These are phyloP conservation scores for Penicillium sp. DNA, from an alignment of 2,329 filamentous ascomycete genomes.

Conservation along the genomic window DNA sequence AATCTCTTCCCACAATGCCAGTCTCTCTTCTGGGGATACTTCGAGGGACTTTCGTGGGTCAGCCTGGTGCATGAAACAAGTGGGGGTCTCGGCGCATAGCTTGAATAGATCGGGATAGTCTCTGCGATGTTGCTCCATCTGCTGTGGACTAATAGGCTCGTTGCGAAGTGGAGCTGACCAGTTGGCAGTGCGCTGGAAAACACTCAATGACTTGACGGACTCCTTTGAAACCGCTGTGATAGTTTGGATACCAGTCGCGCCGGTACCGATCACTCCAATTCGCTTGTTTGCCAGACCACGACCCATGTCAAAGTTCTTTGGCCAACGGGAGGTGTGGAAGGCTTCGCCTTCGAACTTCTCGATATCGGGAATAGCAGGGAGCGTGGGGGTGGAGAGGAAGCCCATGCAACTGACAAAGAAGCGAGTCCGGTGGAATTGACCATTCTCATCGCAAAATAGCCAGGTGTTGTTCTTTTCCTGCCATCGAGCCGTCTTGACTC, in stretches of 20 bases:
- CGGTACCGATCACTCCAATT: slow-evolving; percentile 19
- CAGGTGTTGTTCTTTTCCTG: slow-evolving; percentile 32
- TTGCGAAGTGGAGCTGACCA: slow-evolving; percentile 22
- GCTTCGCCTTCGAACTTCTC: slow-evolving; percentile 42
- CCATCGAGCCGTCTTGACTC: slow-evolving; percentile 35
- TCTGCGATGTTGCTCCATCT: slow-evolving; percentile 17
- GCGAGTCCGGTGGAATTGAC: slow-evolving; percentile 20
- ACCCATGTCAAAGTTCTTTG: slow-evolving; percentile 27
- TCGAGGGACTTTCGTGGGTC: slow-evolving; percentile 19
- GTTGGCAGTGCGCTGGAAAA: slow-evolving; percentile 21
- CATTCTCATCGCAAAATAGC: slow-evolving; percentile 29
- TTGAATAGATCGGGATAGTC: slow-evolving; percentile 17
- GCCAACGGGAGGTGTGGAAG: slow-evolving; percentile 46
- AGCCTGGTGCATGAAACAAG: slow-evolving; percentile 19
- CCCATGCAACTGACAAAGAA: slow-evolving; percentile 44
- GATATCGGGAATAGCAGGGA: slow-evolving; percentile 39
- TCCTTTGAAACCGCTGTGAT: slow-evolving; percentile 18
- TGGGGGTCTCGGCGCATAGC: slow-evolving; percentile 15
- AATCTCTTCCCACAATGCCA: slow-evolving; percentile 15
- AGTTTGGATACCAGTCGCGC: slow-evolving; percentile 21
- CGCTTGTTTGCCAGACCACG: slow-evolving; percentile 23
- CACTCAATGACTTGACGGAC: slow-evolving; percentile 12
- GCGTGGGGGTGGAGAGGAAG: slow-evolving; percentile 39
- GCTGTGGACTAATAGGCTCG: slow-evolving; percentile 11
- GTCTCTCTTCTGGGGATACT: slow-evolving; percentile 14